Evolutionary conservation across 2,329 filamentous ascomycete species (phyloP), one percentile per base, ranked within the genome.

Genomic region (Lasiodiplodia theobromae): DNA sequence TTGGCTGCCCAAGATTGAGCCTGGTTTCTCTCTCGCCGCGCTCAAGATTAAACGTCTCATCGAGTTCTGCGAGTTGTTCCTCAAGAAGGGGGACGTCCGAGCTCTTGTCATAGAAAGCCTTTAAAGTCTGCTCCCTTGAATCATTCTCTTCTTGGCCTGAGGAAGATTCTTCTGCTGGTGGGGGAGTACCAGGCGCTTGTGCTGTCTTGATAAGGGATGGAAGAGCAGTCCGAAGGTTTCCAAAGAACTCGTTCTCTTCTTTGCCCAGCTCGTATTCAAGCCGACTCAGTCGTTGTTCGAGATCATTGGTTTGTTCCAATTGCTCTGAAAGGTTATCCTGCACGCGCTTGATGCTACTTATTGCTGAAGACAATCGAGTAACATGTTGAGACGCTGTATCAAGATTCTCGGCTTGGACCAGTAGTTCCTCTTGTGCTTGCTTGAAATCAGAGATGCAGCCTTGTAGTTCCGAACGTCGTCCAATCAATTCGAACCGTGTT

Each of bases 21-120:
- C 66, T 49, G 5, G 56, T 68, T 21, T 68, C 66, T 49, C 66
- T 54, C 28, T 54, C 31, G 7, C 57, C 51, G 11, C 66, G 47
- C 18, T 68, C 66, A 2, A 56, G 38, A 2, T 11, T 57, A 23
- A 62, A 62, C 5, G 49, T 58, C 21, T 53, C 10, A 5, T 68
- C 66, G 23, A 68, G 66, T 12, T 68, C 57, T 14, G 38, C 28
- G 10, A 68, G 56, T 4, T 57, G 56, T 21, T 68, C 66, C 23
- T 62, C 38, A 1, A 68, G 49, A 25, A 68, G 47, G 3, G 66
- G 66, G 10, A 68, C 40, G 10, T 62, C 57, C 12, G 66, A 62
- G 6, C n/a, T 44, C 23, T 56, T 40, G 57, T 68, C 66, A 18
- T 68, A 53, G 65, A 52, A 67, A 21, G n/a, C 21, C 8, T 60